Evolutionary conservation across 805 yeast species (phyloP).

Genomic region (Dipodascus albidus): DNA sequence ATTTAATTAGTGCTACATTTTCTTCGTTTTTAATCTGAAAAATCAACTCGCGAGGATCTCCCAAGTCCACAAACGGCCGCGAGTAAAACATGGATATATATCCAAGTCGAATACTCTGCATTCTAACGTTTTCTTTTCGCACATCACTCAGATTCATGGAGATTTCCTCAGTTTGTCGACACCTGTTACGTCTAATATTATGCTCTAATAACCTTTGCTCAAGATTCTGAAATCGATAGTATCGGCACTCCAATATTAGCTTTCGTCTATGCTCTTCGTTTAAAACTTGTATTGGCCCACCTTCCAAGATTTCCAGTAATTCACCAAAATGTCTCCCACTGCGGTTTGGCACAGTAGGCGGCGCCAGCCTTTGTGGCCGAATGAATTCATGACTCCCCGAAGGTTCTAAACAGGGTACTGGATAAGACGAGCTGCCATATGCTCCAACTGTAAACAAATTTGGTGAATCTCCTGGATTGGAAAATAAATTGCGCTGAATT

Average conservation of each 20-base stretch:
- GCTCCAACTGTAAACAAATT: slow-evolving; percentile 62
- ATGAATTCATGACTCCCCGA: slow-evolving; percentile 33
- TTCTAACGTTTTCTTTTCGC: slow-evolving; percentile 11
- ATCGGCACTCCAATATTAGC: slow-evolving; percentile 58
- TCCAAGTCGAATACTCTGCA: slow-evolving; percentile 5
- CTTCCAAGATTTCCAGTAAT: slow-evolving; percentile 44
- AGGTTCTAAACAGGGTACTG: slow-evolving; percentile 37
- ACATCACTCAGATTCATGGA: slow-evolving; percentile 38
- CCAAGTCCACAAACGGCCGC: slow-evolving; percentile 36
- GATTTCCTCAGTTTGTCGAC: slow-evolving; percentile 43
- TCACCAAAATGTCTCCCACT: slow-evolving; percentile 44
- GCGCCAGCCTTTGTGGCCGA: slow-evolving; percentile 71
- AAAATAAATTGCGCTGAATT: slow-evolving; percentile 44
- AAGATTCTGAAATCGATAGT: slow-evolving; percentile 62
- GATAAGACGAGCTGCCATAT: slow-evolving; percentile 29
- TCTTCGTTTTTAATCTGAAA: slow-evolving; percentile 25
- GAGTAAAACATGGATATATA: slow-evolving; percentile 27
- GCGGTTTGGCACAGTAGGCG: slow-evolving; percentile 40
- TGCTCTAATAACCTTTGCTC: slow-evolving; percentile 59
- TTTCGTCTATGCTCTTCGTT: slow-evolving; percentile 45
- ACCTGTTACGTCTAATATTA: slow-evolving; percentile 40
- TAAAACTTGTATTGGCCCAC: slow-evolving; percentile 36
- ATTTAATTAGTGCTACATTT: not conserved
- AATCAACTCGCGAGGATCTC: slow-evolving; percentile 27
- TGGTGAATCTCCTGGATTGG: slow-evolving; percentile 56